These are phyloP conservation scores for Barnettozyma sp. DNA, from an alignment of 805 yeast species.

Conservation along the genomic window DNA sequence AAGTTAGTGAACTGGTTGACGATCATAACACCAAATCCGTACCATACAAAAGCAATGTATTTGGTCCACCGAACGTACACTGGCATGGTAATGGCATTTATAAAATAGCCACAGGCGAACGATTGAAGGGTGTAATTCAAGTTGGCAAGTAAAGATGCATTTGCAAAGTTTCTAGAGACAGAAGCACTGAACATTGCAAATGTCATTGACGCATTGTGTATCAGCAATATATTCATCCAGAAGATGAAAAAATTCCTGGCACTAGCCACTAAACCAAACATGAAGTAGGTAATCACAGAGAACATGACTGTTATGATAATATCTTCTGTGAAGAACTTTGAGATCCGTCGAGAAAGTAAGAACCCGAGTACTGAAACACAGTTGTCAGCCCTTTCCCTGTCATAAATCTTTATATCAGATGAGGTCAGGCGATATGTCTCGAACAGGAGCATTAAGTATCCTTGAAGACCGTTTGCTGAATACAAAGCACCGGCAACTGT, in stretches of 20 bases:
- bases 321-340: slow-evolving; percentile 67
- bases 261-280: slow-evolving; percentile 61
- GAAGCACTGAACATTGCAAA: slow-evolving; percentile 39
- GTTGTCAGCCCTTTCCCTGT: slow-evolving; percentile 66
- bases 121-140: slow-evolving; percentile 43
- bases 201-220: slow-evolving; percentile 50
- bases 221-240: slow-evolving; percentile 51
- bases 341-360: slow-evolving; percentile 57
- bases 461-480: slow-evolving; percentile 46
- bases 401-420: slow-evolving; percentile 50
- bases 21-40: slow-evolving; percentile 60
- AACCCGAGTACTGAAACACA: slow-evolving; percentile 64
- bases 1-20: slow-evolving; percentile 62
- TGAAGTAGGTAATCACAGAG: slow-evolving; percentile 61
- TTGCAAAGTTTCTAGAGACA: slow-evolving; percentile 22
- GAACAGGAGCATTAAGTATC: slow-evolving; percentile 48
- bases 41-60: slow-evolving; percentile 72
- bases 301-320: slow-evolving; percentile 52
- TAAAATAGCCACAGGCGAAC: slow-evolving; percentile 77
- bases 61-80: slow-evolving; percentile 84
- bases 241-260: slow-evolving; percentile 48
- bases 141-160: slow-evolving; percentile 20
- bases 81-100: slow-evolving; percentile 66
- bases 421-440: slow-evolving; percentile 54
- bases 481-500: slow-evolving; percentile 48